These are phyloP conservation scores for Lathyrus sativus DNA, from an alignment of 306 rosid species.

Conservation along the genomic window DNA sequence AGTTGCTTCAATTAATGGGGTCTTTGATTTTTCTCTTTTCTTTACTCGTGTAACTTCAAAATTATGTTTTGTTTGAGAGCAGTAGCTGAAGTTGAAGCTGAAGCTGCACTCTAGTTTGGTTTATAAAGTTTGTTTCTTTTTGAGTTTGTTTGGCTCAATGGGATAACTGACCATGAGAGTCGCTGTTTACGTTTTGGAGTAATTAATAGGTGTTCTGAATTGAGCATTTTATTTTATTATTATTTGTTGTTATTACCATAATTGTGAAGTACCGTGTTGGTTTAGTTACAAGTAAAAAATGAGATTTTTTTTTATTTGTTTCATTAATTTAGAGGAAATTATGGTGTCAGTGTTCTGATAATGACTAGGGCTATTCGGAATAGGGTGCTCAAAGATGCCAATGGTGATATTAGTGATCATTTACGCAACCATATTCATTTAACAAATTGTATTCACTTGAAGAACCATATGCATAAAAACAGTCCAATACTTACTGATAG, in stretches of 20 bases:
- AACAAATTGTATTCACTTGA: constrained; percentile 97
- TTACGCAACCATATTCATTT: constrained; percentile 94
- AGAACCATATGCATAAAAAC: constrained; percentile 98
- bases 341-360: constrained; percentile 54
- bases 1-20: constrained; percentile 29
- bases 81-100: not conserved
- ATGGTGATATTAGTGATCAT: constrained; percentile 95
- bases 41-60: constrained; percentile 42
- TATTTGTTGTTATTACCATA: constrained; percentile 33
- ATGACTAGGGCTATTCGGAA: constrained; percentile 92
- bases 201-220: constrained; percentile 34
- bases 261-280: constrained; percentile 36
- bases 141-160: constrained; percentile 16
- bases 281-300: constrained; percentile 43
- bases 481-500: constrained; percentile 90
- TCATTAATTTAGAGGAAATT: constrained; percentile 53
- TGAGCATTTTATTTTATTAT: constrained; percentile 28
- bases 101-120: constrained; percentile 10
- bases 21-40: constrained; percentile 41
- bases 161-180: constrained; percentile 42
- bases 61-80: constrained; percentile 26
- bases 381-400: constrained; percentile 95
- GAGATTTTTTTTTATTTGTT: constrained; percentile 46
- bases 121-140: constrained; percentile 35
- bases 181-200: constrained; percentile 42